These are phyloP conservation scores for Colletotrichum sp. DNA, from an alignment of 2,329 filamentous ascomycete genomes.

Conservation along the genomic window DNA sequence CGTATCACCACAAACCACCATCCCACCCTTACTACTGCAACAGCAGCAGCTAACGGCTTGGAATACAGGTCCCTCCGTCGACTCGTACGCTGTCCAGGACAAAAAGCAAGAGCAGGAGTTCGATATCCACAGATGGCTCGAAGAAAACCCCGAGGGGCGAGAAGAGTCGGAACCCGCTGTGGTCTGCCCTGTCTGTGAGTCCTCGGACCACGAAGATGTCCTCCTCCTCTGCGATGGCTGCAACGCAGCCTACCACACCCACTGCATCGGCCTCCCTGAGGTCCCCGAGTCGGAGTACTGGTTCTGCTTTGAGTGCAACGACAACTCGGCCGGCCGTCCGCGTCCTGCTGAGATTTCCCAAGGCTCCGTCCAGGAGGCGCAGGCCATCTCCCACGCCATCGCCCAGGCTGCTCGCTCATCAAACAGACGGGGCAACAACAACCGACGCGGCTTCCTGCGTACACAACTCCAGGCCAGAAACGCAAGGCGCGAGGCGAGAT, in stretches of 20 bases:
- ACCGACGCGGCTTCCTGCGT: slow-evolving; percentile 49
- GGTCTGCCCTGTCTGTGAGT: slow-evolving; percentile 86
- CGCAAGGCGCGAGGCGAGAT: slow-evolving; percentile 69
- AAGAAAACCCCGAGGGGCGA: slow-evolving; percentile 74
- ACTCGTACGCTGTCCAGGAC: slow-evolving; percentile 73
- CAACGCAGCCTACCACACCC: slow-evolving; percentile 87
- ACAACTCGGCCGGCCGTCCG: slow-evolving; percentile 41
- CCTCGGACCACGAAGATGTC: slow-evolving; percentile 80
- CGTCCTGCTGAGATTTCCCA: slow-evolving; percentile 1
- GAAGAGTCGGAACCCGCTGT: slow-evolving; percentile 74
- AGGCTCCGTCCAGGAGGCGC: neutral
- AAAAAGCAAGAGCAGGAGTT: slow-evolving; percentile 91
- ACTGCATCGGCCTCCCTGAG: slow-evolving; percentile 83
- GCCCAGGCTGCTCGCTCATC: slow-evolving; percentile 3
- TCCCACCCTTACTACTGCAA: neutral
- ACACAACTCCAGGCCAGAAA: slow-evolving; percentile 64
- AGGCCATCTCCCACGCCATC: neutral
- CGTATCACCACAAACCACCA: slow-evolving; percentile 9
- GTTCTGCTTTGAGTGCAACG: slow-evolving; percentile 87
- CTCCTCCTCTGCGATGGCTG: slow-evolving; percentile 92
- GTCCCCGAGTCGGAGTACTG: slow-evolving; percentile 76
- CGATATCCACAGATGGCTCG: slow-evolving; percentile 75
- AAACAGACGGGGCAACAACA: neutral
- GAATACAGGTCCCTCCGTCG: slow-evolving; percentile 56
- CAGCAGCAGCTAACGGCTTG: slow-evolving; percentile 24